These are phyloP conservation scores for Sporothrix pseudoabietina DNA, from an alignment of 2,329 filamentous ascomycete species.

Conservation along the genomic window DNA sequence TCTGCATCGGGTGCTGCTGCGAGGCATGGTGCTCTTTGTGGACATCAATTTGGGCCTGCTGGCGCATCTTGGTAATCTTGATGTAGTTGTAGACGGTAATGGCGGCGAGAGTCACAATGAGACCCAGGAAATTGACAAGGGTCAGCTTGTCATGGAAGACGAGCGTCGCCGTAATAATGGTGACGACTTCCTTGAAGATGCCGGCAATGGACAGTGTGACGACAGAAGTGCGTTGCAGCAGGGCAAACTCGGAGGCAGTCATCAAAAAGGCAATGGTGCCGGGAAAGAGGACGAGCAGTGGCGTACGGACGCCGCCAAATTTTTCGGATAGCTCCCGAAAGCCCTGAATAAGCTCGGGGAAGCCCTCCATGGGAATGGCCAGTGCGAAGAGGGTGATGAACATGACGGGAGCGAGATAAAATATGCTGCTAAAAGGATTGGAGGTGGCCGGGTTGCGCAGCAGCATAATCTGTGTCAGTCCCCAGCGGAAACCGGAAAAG, in stretches of 20 bases:
- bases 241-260: slow-evolving; percentile 93
- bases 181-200: slow-evolving; percentile 98
- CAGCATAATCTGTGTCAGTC: slow-evolving; percentile 94
- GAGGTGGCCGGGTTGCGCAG: slow-evolving; percentile 91
- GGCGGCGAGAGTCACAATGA: slow-evolving; percentile 83
- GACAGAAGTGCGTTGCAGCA: slow-evolving; percentile 91
- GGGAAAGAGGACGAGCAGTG: slow-evolving; percentile 81
- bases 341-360: slow-evolving; percentile 66
- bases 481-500: slow-evolving; percentile 97
- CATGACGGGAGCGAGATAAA: slow-evolving; percentile 97
- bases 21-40: slow-evolving; percentile 45
- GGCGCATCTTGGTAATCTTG: slow-evolving; percentile 86
- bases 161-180: slow-evolving; percentile 82
- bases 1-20: slow-evolving; percentile 12
- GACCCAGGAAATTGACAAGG: slow-evolving; percentile 79
- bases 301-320: slow-evolving; percentile 67
- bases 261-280: slow-evolving; percentile 91
- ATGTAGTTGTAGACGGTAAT: slow-evolving; percentile 93
- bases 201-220: slow-evolving; percentile 95
- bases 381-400: slow-evolving; percentile 79
- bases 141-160: slow-evolving; percentile 90
- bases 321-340: slow-evolving; percentile 63
- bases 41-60: slow-evolving; percentile 64
- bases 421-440: slow-evolving; percentile 95
- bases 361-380: slow-evolving; percentile 83